Evolutionary conservation across 2,329 filamentous ascomycete species (phyloP), one percentile per base, ranked within the genome.

Genomic region (Pezizomycotina sp.): DNA sequence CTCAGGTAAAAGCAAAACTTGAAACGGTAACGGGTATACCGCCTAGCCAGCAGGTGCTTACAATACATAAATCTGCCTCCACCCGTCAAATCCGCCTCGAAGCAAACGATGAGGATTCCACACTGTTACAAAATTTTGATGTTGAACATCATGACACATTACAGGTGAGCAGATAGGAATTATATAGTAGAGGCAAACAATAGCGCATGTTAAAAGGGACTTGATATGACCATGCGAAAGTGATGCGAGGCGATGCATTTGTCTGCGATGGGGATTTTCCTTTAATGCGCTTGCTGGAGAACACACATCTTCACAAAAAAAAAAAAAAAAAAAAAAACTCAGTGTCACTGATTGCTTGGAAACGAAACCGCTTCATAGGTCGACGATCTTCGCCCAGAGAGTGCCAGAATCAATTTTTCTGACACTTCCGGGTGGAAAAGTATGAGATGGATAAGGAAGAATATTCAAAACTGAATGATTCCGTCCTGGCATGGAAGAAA

Each of bases 401-500:
- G 71, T 75, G 45, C 74, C 79, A 46, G 72, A 71, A 45, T n/a
- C n/a, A 84, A 93, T 58, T 82, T 79, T 60, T 77, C 69, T 48
- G 84, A 92, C 60, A 68, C 78, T 27, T 77, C 77, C 27, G 67
- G 6, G 82, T 93, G 4, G 72, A 83, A 38, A 93, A 93, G 62
- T 95, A 89, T 57, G 71, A 77, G 45, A 77, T 98, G 67, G 80
- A 83, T n/a, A 65, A 69, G 34, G 68, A 75, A 31, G 77, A 84
- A 53, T 98, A 98, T 60, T 82, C 83, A 55, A 71, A 73, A 52
- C 82, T 84, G 53, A 65, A 73, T 27, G 81, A 93, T 59, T 86
- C 78, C 3, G 89, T 98, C 9, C 69, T 93, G 15, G 80, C 84
- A 4, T 95, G 83, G 83, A 98, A 98, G 61, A 86, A 80, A 61